Evolutionary conservation across 805 yeast genomes (phyloP).

Genomic region (Yueomyces sp.): DNA sequence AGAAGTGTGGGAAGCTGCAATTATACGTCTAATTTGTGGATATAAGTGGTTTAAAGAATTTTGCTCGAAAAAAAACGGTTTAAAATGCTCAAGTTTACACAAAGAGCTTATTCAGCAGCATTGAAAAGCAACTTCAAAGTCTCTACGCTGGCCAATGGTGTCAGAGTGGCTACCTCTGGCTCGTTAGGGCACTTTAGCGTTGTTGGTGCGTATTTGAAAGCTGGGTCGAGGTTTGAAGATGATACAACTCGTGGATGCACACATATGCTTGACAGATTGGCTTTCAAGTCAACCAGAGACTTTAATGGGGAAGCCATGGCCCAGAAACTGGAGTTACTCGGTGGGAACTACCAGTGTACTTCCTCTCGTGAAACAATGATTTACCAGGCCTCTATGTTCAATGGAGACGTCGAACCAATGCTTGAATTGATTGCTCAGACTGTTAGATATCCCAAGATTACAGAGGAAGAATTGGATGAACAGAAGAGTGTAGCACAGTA

Average conservation of each 20-base stretch:
- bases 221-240: slow-evolving; percentile 79
- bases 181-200: slow-evolving; percentile 88
- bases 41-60: no score
- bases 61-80: background rate
- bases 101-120: slow-evolving; percentile 12
- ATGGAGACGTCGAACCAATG: slow-evolving; percentile 71
- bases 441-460: slow-evolving; percentile 53
- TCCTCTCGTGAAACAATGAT: slow-evolving; percentile 84
- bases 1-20: no score
- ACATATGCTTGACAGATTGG: slow-evolving; percentile 74
- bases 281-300: slow-evolving; percentile 59
- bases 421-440: slow-evolving; percentile 65
- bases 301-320: slow-evolving; percentile 57
- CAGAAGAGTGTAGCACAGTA: slow-evolving; percentile 62
- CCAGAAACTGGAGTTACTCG: slow-evolving; percentile 60
- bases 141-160: slow-evolving; percentile 52
- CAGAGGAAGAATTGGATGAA: slow-evolving; percentile 58
- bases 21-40: background rate
- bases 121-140: slow-evolving; percentile 10
- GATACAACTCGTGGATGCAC: slow-evolving; percentile 53
- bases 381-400: slow-evolving; percentile 92
- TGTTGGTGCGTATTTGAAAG: slow-evolving; percentile 75
- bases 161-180: slow-evolving; percentile 71
- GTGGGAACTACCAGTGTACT: slow-evolving; percentile 90
- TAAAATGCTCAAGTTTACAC: slow-evolving; percentile 6